Evolutionary conservation across 495 filamentous ascomycete species (phyloP).

Genomic region (Talaromyces wortmannii): DNA sequence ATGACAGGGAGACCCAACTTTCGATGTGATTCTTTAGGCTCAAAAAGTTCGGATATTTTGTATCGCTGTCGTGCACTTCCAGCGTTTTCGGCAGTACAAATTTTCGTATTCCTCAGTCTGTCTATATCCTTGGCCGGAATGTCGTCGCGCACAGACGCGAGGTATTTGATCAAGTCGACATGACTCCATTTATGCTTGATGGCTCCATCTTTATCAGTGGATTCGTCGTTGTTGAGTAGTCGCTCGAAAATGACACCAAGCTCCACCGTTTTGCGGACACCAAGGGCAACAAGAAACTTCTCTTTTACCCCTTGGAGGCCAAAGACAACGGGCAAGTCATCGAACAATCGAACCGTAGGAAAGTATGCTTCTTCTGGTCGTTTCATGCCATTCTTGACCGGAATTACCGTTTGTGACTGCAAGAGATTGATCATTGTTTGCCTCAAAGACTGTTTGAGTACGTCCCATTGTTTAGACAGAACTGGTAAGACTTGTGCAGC

Average conservation of each 20-base stretch:
- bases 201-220: slow-evolving; percentile 32
- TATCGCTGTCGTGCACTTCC: slow-evolving; percentile 46
- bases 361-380: slow-evolving; percentile 87
- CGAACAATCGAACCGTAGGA: slow-evolving; percentile 83
- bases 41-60: slow-evolving; percentile 77
- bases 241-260: slow-evolving; percentile 88
- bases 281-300: slow-evolving; percentile 73
- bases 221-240: slow-evolving; percentile 51
- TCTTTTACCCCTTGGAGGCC: slow-evolving; percentile 77
- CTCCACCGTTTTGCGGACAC: slow-evolving; percentile 79
- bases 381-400: slow-evolving; percentile 86
- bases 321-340: slow-evolving; percentile 78
- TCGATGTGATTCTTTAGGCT: slow-evolving; percentile 66
- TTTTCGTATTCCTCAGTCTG: slow-evolving; percentile 64
- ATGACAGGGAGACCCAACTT: slow-evolving; percentile 68
- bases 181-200: slow-evolving; percentile 68
- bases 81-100: slow-evolving; percentile 71
- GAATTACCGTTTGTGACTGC: slow-evolving; percentile 66
- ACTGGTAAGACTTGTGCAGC: slow-evolving; percentile 70
- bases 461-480: slow-evolving; percentile 84
- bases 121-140: slow-evolving; percentile 80
- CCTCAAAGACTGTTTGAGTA: slow-evolving; percentile 57
- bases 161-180: slow-evolving; percentile 88
- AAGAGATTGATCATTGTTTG: slow-evolving; percentile 56
- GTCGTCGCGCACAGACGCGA: slow-evolving; percentile 82